A percentile compares a stretch with the other conserved stretches of the same genome.
These are phyloP conservation scores for Clonostachys sp. DNA, from an alignment of 2,329 filamentous ascomycete species.

Conservation along the genomic window DNA sequence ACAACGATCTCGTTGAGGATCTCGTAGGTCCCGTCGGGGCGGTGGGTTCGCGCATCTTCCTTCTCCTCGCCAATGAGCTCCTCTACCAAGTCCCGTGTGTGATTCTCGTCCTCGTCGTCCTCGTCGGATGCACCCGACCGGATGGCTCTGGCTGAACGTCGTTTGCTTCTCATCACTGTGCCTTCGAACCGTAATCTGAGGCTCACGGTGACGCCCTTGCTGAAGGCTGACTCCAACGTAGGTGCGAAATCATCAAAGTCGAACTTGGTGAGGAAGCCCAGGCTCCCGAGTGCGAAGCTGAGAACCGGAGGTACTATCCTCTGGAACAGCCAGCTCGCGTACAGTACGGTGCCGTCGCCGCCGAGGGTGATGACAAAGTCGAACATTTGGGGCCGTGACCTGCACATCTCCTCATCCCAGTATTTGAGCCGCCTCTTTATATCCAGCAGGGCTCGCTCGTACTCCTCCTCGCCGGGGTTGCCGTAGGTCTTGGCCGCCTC, in stretches of 20 bases:
- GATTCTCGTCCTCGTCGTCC: conserved; percentile 29
- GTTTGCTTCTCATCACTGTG: conserved; percentile 80
- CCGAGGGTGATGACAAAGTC: conserved; percentile 91
- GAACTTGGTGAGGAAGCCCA: conserved; percentile 96
- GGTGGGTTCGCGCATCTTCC: conserved; percentile 80
- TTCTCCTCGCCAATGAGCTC: conserved; percentile 84
- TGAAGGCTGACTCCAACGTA: conserved; percentile 69
- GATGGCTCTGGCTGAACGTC: conserved; percentile 30
- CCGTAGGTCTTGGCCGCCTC: conserved; percentile 47
- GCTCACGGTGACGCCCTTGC: conserved; percentile 82
- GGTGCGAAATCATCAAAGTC: conserved; percentile 73
- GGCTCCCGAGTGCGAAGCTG: conserved; percentile 83
- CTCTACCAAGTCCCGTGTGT: conserved; percentile 70
- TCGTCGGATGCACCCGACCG: conserved; percentile 12
- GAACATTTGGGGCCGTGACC: conserved; percentile 75
- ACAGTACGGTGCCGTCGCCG: conserved; percentile 95
- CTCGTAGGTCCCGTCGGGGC: conserved; percentile 77
- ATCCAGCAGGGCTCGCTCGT: conserved; percentile 23
- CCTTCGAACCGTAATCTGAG: conserved; percentile 87
- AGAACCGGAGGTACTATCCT: conserved; percentile 89
- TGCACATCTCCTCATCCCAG: conserved; percentile 80
- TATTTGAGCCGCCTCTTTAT: conserved; percentile 60
- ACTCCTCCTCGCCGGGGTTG: conserved; percentile 23
- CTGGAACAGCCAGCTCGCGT: conserved; percentile 96
- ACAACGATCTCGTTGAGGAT: conserved; percentile 97